phyloP scores from a whole-genome alignment of 2,329 filamentous ascomycete species.

The Pseudogymnoascus pannorum region DNA sequence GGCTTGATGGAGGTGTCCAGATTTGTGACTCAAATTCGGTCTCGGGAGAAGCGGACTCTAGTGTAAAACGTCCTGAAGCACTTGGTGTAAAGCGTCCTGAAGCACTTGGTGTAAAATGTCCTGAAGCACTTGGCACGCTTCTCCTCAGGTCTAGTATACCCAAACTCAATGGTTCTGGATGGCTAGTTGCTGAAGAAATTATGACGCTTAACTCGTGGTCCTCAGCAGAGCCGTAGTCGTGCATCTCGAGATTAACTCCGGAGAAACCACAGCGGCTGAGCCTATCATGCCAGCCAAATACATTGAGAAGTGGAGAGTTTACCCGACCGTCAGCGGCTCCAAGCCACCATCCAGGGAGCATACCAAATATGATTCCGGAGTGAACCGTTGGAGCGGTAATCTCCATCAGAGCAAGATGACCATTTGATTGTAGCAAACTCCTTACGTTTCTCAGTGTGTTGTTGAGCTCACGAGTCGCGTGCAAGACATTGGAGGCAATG shows the following conservation, averaged over 20 bases:
- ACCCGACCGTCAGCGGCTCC: conserved; percentile 24
- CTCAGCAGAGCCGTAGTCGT: neutral
- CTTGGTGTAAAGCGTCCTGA: no score
- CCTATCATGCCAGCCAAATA: conserved; percentile 9
- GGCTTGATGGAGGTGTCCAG: no score
- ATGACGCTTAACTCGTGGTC: neutral
- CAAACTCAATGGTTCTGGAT: no score
- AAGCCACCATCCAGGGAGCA: conserved; percentile 33
- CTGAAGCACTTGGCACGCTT: no score
- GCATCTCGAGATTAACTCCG: neutral
- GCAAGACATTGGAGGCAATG: conserved; percentile 31
- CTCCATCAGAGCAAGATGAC: conserved; percentile 25
- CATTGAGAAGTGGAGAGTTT: conserved; percentile 15
- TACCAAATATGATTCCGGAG: conserved; percentile 21
- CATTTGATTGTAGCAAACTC: conserved; percentile 35
- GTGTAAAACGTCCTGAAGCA: no score
- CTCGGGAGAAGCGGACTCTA: no score
- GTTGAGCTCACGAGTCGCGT: conserved; percentile 28
- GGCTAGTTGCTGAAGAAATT: neutral
- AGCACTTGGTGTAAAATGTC: no score
- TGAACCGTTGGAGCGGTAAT: conserved; percentile 12
- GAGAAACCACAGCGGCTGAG: conserved; percentile 10
- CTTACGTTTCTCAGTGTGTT: conserved; percentile 27
- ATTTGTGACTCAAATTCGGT: no score
- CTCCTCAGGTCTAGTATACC: no score